Base-by-base conservation (phyloP, 2,329 filamentous ascomycete species). In the Calonectria pseudoreteaudii region DNA sequence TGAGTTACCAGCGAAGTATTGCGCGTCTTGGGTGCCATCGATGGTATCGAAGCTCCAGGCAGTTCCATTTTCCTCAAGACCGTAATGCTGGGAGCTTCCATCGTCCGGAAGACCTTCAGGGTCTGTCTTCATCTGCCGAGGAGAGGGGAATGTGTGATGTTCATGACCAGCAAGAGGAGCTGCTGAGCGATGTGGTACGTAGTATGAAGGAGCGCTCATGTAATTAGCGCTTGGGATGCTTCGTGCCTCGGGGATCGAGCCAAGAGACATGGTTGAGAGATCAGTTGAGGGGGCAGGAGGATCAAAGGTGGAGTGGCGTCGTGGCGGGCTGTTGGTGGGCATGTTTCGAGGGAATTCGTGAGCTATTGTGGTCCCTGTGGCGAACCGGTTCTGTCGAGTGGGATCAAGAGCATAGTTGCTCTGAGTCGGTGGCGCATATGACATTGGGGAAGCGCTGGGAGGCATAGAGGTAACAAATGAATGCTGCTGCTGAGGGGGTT, bases 291-390 rank as follows among this genome's bases (percentile, higher is more conserved):
- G 72, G 4, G 72, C 13, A 10, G 68, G 60, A 16, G 68, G 60
- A 8, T 81, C 79, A 31, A 78, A 79, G 8, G 74, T 65, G 31
- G 79, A 80, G 47, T 75, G 74, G 20, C 77, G 68, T 53, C 68
- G 71, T 34, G 60, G 71, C 3, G 67, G 62, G 49, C 73, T 73
- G 10, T 79, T 64, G 7, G 66, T 72, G 3, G 78, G 77, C 79
- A 81, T 80, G 26, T 80, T 76, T 58, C 79, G 76, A 13, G 79
- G 80, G 44, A 78, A 80, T 23, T 80, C 79, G 52, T 76, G 73
- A 9, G 71, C 73, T 18, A 80, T 74, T 28, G 69, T 70, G 38
- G 75, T 49, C 13, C 73, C 73, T 10, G 79, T 69, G 9, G 74
- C 60, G 67, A 72, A 78, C 20, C n/a, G 75, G 72, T 10, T 71